These are phyloP conservation scores for Penicillium sp. DNA, from an alignment of 2,329 filamentous ascomycete genomes.

Conservation along the genomic window DNA sequence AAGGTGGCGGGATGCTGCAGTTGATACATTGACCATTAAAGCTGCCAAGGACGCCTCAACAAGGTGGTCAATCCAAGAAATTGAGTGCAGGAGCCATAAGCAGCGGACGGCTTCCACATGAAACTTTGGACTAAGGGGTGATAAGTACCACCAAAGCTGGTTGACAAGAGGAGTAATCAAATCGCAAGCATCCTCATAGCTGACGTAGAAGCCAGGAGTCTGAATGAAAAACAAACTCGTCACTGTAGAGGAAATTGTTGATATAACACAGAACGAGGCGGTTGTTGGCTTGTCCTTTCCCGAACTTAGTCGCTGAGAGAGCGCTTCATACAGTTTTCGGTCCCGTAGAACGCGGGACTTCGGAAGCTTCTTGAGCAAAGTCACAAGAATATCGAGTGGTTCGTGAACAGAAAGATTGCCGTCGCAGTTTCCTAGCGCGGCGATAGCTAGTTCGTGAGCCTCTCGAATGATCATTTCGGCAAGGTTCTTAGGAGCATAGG, in stretches of 20 bases:
- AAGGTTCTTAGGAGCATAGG: conserved; percentile 56
- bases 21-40: conserved; percentile 58
- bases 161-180: conserved; percentile 68
- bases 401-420: conserved; percentile 51
- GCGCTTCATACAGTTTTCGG: conserved; percentile 35
- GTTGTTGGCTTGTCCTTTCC: conserved; percentile 26
- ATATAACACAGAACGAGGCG: conserved; percentile 36
- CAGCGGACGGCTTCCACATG: conserved; percentile 88
- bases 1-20: conserved; percentile 25
- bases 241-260: conserved; percentile 50
- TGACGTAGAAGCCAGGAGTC: conserved; percentile 36
- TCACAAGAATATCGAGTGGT: conserved; percentile 59
- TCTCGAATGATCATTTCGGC: conserved; percentile 65
- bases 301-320: conserved; percentile 27
- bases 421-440: conserved; percentile 28
- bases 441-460: conserved; percentile 44
- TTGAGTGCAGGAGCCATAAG: conserved; percentile 79
- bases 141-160: conserved; percentile 76
- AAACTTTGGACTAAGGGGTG: conserved; percentile 81
- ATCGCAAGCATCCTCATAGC: conserved; percentile 51
- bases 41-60: conserved; percentile 76
- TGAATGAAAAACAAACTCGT: conserved; percentile 41
- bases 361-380: conserved; percentile 43
- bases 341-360: conserved; percentile 37
- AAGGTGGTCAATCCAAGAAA: conserved; percentile 65